A percentile compares a stretch with the other conserved stretches of the same genome.
Conservation (phyloP, 495 filamentous ascomycete genomes). For the Tuber borchii region DNA sequence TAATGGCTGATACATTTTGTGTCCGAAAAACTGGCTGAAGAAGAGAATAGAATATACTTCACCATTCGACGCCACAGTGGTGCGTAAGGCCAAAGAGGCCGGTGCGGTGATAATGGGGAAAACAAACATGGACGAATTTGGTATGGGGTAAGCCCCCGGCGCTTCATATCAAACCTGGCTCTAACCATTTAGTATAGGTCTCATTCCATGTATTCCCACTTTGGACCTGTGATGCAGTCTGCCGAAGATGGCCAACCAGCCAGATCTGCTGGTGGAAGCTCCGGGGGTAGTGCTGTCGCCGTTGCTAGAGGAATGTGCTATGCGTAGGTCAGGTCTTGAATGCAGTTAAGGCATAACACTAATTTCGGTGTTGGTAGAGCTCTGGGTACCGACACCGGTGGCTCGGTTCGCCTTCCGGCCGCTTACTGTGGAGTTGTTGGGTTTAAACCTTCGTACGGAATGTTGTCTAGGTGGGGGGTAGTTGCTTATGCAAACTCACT, state of each 20-base stretch:
- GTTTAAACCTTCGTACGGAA: slow-evolving; percentile 88
- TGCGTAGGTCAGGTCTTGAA: slow-evolving; percentile 47
- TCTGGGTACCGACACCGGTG: slow-evolving; percentile 90
- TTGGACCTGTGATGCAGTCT: slow-evolving; percentile 58
- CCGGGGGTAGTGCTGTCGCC: slow-evolving; percentile 85
- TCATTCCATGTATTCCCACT: slow-evolving; percentile 68
- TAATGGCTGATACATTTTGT: background rate
- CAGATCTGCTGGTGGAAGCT: slow-evolving; percentile 80
- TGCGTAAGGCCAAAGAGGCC: slow-evolving; percentile 56
- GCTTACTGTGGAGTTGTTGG: slow-evolving; percentile 82
- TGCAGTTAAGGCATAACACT: slow-evolving; percentile 9
- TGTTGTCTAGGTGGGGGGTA: slow-evolving; percentile 80
- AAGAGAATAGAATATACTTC: slow-evolving; percentile 32
- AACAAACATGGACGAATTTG: slow-evolving; percentile 94
- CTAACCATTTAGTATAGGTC: slow-evolving; percentile 46
- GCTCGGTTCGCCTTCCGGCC: slow-evolving; percentile 83
- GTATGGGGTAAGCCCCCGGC: slow-evolving; percentile 62
- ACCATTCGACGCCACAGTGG: slow-evolving; percentile 80
- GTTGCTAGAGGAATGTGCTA: slow-evolving; percentile 65
- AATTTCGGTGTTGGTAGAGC: slow-evolving; percentile 49
- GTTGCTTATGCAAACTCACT: slow-evolving; percentile 92
- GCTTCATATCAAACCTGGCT: background rate
- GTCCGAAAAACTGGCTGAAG: background rate
- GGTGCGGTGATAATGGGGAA: slow-evolving; percentile 68
- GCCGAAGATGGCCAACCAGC: slow-evolving; percentile 29